phyloP scores from a whole-genome alignment of 768 basidiomycete genomes.

The Pleurotus giganteus region DNA sequence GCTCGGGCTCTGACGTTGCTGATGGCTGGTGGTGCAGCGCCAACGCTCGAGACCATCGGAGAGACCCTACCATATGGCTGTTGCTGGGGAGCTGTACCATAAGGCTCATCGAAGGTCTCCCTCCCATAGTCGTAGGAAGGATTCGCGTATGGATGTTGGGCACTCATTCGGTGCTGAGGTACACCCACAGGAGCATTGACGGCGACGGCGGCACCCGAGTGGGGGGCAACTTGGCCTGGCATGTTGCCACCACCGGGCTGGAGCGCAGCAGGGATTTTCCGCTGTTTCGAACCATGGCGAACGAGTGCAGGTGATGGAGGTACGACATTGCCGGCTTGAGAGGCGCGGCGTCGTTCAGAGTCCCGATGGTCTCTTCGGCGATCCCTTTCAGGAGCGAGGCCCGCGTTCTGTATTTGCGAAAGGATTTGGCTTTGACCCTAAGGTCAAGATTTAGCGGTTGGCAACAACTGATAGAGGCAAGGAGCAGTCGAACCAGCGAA shows the following conservation, averaged over 20 bases:
- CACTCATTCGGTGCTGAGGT: constrained; percentile 40
- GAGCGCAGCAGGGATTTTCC: constrained; percentile 59
- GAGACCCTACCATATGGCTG: constrained; percentile 76
- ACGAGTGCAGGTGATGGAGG: constrained; percentile 81
- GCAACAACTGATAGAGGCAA: constrained; percentile 2
- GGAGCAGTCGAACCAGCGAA: constrained; percentile 50
- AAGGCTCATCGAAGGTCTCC: constrained; percentile 53
- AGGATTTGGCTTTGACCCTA: constrained; percentile 67
- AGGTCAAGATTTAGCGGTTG: constrained; percentile 6
- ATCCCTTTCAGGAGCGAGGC: constrained; percentile 47
- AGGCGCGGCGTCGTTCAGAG: constrained; percentile 59
- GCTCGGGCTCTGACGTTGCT: constrained; percentile 70
- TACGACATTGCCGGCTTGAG: constrained; percentile 54
- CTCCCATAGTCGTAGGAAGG: constrained; percentile 55
- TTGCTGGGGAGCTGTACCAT: constrained; percentile 35
- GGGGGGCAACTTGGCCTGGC: constrained; percentile 63
- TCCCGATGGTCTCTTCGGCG: constrained; percentile 63
- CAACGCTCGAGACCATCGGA: constrained; percentile 74
- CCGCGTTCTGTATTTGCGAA: constrained; percentile 60
- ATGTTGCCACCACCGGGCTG: constrained; percentile 47
- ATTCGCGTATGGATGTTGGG: constrained; percentile 73
- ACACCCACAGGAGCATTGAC: constrained; percentile 68
- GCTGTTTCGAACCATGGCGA: constrained; percentile 71
- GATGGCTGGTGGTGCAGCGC: constrained; percentile 68
- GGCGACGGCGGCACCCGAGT: constrained; percentile 74